Percentiles rank a stretch among this genome's conserved stretches.
These are phyloP conservation scores for Fusarium sp. DNA, from an alignment of 2,329 filamentous ascomycete genomes.

Conservation along the genomic window DNA sequence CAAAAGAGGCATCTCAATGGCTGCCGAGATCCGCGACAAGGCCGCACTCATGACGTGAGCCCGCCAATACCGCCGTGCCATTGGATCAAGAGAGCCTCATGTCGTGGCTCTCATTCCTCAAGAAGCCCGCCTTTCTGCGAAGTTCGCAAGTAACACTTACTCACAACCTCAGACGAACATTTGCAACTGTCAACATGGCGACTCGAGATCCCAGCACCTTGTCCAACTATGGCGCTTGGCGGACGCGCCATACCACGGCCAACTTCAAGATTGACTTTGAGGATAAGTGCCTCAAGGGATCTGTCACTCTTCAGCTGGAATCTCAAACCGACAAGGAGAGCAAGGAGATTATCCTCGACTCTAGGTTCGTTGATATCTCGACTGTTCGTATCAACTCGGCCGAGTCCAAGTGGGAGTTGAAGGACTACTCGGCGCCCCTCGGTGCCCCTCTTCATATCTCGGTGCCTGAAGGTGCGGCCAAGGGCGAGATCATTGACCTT, in stretches of 20 bases:
- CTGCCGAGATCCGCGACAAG: constrained; percentile 6
- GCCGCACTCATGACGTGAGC: constrained; percentile 28
- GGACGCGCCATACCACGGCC: constrained; percentile 84
- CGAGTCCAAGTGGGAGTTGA: constrained; percentile 75
- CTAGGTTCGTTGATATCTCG: constrained; percentile 82
- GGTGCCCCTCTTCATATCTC: constrained; percentile 77
- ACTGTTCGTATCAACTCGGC: constrained; percentile 77
- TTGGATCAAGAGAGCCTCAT: constrained; percentile 38
- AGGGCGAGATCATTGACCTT: constrained; percentile 65
- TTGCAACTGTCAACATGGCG: constrained; percentile 49
- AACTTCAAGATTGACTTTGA: constrained; percentile 88
- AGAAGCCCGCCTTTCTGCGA: constrained; percentile 42
- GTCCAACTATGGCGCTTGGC: constrained; percentile 91
- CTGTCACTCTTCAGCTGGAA: constrained; percentile 80
- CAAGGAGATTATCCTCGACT: constrained; percentile 86
- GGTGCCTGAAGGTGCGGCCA: constrained; percentile 66
- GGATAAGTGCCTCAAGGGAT: constrained; percentile 80
- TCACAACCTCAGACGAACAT: constrained; percentile 43
- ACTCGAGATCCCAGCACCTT: constrained; percentile 87
- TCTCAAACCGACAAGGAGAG: constrained; percentile 79
- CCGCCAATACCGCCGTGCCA: constrained; percentile 15
- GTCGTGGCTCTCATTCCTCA: constrained; percentile 45
- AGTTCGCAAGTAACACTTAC: constrained; percentile 39
- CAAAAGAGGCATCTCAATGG: constrained; percentile 20
- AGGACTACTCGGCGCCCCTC: constrained; percentile 78